Base-by-base conservation (phyloP, 306 rosid genomes). In the Rosa lucieae region DNA sequence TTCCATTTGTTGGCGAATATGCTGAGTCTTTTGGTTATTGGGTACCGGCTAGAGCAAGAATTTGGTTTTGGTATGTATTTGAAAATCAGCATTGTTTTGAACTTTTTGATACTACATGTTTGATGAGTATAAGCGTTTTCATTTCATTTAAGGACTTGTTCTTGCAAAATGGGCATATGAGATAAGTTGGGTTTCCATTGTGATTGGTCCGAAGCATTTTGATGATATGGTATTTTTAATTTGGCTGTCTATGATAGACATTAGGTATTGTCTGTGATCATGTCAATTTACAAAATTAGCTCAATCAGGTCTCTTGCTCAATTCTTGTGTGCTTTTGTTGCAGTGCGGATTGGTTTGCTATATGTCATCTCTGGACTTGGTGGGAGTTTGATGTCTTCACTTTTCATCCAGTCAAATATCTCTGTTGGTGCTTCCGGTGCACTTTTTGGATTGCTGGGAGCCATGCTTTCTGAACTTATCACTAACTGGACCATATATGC, bases 401-500 rank as follows among this genome's bases (percentile, higher is more conserved):
- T 95, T 51, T 95, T 95, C 86, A 81, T 92, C 75, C 97, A 92
- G 84, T 56, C 93, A 69, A 95, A 90, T 86, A 89, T 95, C 75
- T 95, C 99, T 35, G 99, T 95, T 23, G 99, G 99, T 84, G 99
- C 99, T 81, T 95, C 99, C 51, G 99, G 99, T 81, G 97, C 98
- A 14, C 93, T 95, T 79, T 95, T 95, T 42, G 99, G 99, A 51
- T 89, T 95, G 78, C 89, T 95, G 14, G 99, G 99, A 78, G 97
- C 86, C 84, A 92, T 95, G 99, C 98, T 95, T 70, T 95, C 98
- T 46, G 99, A 95, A 83, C 98, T 95, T 70, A 89, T 95, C 78
- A 95, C 98, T 70, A 95, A 95, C 77, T 92, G 99, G 99, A 78
- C 95, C 40, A 91, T 95, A 35, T 95, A 95, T 81, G 81, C 87